Conservation (phyloP, 2,329 filamentous ascomycete genomes). For the Ceratocystis cubensis region DNA sequence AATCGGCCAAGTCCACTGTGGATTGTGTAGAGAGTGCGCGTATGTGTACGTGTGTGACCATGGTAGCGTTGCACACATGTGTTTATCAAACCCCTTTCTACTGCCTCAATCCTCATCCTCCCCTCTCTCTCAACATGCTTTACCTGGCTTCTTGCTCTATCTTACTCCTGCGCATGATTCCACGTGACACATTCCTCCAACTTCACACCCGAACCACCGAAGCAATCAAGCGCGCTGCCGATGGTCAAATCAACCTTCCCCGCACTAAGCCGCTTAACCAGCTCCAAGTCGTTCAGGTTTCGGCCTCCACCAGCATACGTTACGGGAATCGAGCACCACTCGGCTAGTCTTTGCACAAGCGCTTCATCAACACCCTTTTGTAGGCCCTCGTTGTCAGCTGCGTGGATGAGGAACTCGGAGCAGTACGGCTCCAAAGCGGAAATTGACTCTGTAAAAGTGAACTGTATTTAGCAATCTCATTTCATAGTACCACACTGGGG, state of each 20-base stretch:
- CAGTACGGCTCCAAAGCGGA: slow-evolving; percentile 75
- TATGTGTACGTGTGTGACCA: neutral
- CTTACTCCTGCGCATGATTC: slow-evolving; percentile 47
- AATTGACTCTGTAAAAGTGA: slow-evolving; percentile 54
- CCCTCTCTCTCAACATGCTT: neutral
- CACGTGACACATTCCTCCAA: slow-evolving; percentile 83
- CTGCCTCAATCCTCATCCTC: neutral
- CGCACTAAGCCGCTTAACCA: slow-evolving; percentile 63
- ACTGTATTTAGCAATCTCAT: neutral
- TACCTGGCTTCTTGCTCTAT: neutral
- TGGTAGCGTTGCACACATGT: neutral
- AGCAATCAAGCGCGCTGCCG: slow-evolving; percentile 90
- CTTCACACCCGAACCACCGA: slow-evolving; percentile 74
- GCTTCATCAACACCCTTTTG: slow-evolving; percentile 83
- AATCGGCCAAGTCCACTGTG: neutral
- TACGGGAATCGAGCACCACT: slow-evolving; percentile 84
- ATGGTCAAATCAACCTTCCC: slow-evolving; percentile 89
- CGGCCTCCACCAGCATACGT: slow-evolving; percentile 95
- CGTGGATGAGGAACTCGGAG: slow-evolving; percentile 93
- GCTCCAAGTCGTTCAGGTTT: slow-evolving; percentile 66
- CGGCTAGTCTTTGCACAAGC: slow-evolving; percentile 60
- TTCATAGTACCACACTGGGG: neutral
- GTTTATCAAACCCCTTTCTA: neutral
- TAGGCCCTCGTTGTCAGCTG: slow-evolving; percentile 89
- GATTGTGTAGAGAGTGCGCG: neutral